Evolutionary conservation across 306 rosid genomes (phyloP).

Genomic region (Delonix regia): DNA sequence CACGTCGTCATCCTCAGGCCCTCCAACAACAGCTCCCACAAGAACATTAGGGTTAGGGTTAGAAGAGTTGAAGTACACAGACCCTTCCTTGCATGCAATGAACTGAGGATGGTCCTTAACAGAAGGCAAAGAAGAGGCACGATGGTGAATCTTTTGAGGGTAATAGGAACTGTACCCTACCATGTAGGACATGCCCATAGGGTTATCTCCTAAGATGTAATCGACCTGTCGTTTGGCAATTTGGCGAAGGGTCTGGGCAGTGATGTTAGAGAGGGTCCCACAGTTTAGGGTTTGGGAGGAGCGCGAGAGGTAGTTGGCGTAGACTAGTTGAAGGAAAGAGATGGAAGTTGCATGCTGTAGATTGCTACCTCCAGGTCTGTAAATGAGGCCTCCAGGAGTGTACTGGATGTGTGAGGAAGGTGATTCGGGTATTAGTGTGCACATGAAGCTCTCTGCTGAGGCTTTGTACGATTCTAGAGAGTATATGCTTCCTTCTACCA

Average conservation of each 20-base stretch:
- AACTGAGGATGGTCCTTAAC: slow-evolving; percentile 60
- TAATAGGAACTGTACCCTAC: slow-evolving; percentile 69
- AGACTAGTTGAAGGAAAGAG: slow-evolving; percentile 71
- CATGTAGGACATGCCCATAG: slow-evolving; percentile 84
- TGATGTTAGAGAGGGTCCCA: slow-evolving; percentile 57
- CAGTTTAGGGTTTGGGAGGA: slow-evolving; percentile 62
- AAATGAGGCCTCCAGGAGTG: slow-evolving; percentile 83
- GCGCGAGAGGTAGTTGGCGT: slow-evolving; percentile 65
- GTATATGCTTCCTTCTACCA: slow-evolving; percentile 64
- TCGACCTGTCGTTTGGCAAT: slow-evolving; percentile 76
- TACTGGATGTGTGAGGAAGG: slow-evolving; percentile 65
- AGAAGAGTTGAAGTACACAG: slow-evolving; percentile 63
- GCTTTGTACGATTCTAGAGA: slow-evolving; percentile 65
- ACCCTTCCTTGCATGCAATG: slow-evolving; percentile 78
- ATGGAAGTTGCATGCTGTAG: slow-evolving; percentile 81
- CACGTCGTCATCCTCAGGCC: slow-evolving; percentile 69
- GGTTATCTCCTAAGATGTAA: slow-evolving; percentile 81
- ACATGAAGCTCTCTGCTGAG: slow-evolving; percentile 83
- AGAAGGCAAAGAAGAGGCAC: slow-evolving; percentile 84
- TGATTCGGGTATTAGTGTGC: slow-evolving; percentile 69
- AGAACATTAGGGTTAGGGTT: slow-evolving; percentile 68
- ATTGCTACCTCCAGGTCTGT: slow-evolving; percentile 89
- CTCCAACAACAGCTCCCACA: slow-evolving; percentile 86
- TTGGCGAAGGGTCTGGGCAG: slow-evolving; percentile 59
- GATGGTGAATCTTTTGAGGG: slow-evolving; percentile 79